Evolutionary conservation across 352 stramenopile species (phyloP), one percentile per base, ranked within the genome.

Genomic region (Globisporangium nunn): DNA sequence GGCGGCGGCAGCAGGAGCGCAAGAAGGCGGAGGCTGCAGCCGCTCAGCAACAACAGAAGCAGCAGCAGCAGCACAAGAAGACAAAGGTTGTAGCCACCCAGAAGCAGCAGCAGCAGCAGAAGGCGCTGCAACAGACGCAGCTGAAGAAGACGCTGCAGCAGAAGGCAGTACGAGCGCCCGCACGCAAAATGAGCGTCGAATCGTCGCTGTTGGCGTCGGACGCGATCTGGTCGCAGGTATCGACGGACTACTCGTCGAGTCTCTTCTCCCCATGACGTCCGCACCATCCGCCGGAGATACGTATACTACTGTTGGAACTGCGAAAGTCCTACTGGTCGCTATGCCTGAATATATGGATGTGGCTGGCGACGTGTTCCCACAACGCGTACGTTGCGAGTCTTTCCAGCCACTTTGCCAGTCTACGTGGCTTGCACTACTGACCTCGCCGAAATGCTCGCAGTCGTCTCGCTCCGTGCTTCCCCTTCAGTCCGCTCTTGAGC

Each of bases 181-280:
- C 52, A 2, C 74, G 78, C 52, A 87, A 82, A 63, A 81, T 87
- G 74, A 88, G 78, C 53, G 73, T 75, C 52, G 78, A 82, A 50
- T 83, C 78, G 56, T 75, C 72, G 7, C 58, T 89, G 29, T 59
- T 89, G 35, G 68, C 67, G 15, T 78, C 75, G 10, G 78, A 89
- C 52, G 66, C 73, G 44, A 83, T 89, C 56, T 89, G 78, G 78
- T 84, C 66, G 28, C 62, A 87, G 54, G 81, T 87, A 52, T 85
- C 74, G 10, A 76, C 62, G 4, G 77, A 88, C 49, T 59, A 76
- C 50, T 64, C 68, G 7, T 64, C 61, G 12, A 67, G 65, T 37
- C 48, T 67, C 30, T 60, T 63, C 18, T 67, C 30, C 17, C 44
- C 44, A 2, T 49, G 18, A 31, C n/a, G 6, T 18, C 8, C 40